These are phyloP conservation scores for Cyamopsis tetragonoloba DNA, from an alignment of 306 rosid species.

Conservation along the genomic window DNA sequence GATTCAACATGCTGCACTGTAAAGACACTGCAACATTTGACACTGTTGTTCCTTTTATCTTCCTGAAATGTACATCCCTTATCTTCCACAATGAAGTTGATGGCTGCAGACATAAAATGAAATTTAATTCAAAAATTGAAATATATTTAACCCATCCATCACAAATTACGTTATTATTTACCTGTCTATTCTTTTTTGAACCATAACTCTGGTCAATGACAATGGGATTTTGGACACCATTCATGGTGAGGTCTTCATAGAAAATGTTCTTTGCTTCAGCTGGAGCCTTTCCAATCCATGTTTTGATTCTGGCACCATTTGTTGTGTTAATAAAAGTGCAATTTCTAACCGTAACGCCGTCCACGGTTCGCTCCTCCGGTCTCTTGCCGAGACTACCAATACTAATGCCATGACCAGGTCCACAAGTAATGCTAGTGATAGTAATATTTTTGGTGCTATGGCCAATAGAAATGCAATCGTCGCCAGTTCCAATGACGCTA, in stretches of 20 bases:
- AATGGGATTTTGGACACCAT: slow-evolving; percentile 48
- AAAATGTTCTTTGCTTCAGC: slow-evolving; percentile 38
- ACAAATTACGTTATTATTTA: neutral
- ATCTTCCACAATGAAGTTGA: slow-evolving; percentile 57
- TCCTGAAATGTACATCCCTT: slow-evolving; percentile 52
- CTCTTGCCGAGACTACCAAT: slow-evolving; percentile 75
- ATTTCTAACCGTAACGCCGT: slow-evolving; percentile 32
- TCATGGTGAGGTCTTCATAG: slow-evolving; percentile 49
- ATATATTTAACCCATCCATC: neutral
- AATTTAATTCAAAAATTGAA: too few species aligned
- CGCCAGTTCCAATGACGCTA: slow-evolving; percentile 60
- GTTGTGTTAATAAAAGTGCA: slow-evolving; percentile 54
- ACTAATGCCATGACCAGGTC: slow-evolving; percentile 76
- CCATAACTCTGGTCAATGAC: slow-evolving; percentile 67
- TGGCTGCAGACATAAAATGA: neutral
- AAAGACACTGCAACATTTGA: slow-evolving; percentile 45
- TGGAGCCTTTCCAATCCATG: slow-evolving; percentile 27
- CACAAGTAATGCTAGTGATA: slow-evolving; percentile 45
- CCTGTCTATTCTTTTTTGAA: neutral
- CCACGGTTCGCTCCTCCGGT: slow-evolving; percentile 34
- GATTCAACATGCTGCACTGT: slow-evolving; percentile 44
- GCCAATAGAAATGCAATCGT: slow-evolving; percentile 70
- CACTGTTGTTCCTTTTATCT: slow-evolving; percentile 45
- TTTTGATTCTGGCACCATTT: slow-evolving; percentile 78
- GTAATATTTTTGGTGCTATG: slow-evolving; percentile 24